phyloP scores from a whole-genome alignment of 75 land plant species.

The Chamaecyparis obtusa region DNA sequence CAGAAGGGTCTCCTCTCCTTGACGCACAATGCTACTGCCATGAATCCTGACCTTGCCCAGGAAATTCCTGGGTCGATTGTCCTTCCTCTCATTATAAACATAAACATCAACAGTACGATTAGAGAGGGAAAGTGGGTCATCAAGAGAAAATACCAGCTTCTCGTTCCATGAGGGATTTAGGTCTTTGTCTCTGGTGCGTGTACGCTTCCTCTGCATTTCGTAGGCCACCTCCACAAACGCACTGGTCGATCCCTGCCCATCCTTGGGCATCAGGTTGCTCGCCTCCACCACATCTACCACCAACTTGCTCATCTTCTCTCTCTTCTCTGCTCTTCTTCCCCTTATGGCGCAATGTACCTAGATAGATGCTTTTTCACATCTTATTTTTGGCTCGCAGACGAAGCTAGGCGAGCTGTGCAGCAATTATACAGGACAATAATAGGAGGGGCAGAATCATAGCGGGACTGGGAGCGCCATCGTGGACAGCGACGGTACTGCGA shows the following conservation, averaged over 20 bases:
- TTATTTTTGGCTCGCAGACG: neutral
- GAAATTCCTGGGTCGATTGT: constrained; percentile 38
- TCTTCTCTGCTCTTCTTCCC: too few relatives aligned
- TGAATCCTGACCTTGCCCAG: constrained; percentile 72
- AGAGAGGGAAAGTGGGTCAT: constrained; percentile 30
- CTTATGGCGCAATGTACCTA: neutral
- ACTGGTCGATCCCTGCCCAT: constrained; percentile 61
- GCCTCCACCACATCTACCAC: constrained; percentile 65
- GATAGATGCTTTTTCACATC: neutral
- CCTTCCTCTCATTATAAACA: constrained; percentile 44
- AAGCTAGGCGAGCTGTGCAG: neutral
- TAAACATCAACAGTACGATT: constrained; percentile 37
- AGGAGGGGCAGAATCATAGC: neutral
- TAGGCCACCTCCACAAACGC: constrained; percentile 72
- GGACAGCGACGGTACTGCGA: neutral
- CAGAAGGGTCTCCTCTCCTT: constrained; percentile 24
- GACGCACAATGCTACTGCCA: constrained; percentile 37
- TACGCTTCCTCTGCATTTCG: constrained; percentile 51
- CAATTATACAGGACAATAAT: neutral
- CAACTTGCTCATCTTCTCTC: constrained; percentile 21
- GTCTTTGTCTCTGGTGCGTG: constrained; percentile 52
- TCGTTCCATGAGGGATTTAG: constrained; percentile 80
- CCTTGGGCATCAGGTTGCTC: constrained; percentile 71
- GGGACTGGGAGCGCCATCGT: neutral
- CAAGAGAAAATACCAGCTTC: constrained; percentile 53